Evolutionary conservation across 2,329 filamentous ascomycete genomes (phyloP), one percentile per base, ranked within the genome.

Genomic region (Scleromitrula shiraiana): DNA sequence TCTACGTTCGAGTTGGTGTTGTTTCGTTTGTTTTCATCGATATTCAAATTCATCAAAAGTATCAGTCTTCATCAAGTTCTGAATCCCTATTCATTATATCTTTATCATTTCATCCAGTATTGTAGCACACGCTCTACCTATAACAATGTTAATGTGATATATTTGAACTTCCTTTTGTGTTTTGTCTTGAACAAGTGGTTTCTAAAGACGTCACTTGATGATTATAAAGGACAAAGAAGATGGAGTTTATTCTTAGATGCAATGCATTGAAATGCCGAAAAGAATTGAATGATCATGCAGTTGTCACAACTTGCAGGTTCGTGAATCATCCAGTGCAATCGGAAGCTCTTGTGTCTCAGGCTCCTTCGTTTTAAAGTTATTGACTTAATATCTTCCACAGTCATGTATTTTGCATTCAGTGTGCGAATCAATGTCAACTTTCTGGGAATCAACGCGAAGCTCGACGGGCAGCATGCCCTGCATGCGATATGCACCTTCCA

Each of bases 231-330:
- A 15, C 17, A 32, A 19, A 38, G n/a, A 27, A 17, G 6, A 93
- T 94, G 85, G 87, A 95, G 50, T 78, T 83, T 50, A 69, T 73
- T 19, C 70, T 95, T 20, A 77, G 79, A 29, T 96, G 91, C 71
- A 96, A 96, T 64, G 77, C 80, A 23, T 72, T 90, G 29, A 84
- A 82, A 52, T 96, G 91, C 61, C 78, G 87, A 39, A 71, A 70
- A 33, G 77, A 82, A 55, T 74, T 95, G 27, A 73, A 70, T 27
- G 80, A 85, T 33, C 74, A 76, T 53, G 90, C 88, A 9, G 75
- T 95, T 1, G 88, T 95, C 27, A 95, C 90, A 4, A 93, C 86
- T 12, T 97, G 90, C 78, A 88, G 85, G 88, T 86, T 64, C 57
- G 70, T 64, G 5, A 17, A 23, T 4, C 15, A n/a, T 15, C 27